Base-by-base conservation (phyloP, 2,329 filamentous ascomycete genomes). In the Ceratocystis diversiconidia region DNA sequence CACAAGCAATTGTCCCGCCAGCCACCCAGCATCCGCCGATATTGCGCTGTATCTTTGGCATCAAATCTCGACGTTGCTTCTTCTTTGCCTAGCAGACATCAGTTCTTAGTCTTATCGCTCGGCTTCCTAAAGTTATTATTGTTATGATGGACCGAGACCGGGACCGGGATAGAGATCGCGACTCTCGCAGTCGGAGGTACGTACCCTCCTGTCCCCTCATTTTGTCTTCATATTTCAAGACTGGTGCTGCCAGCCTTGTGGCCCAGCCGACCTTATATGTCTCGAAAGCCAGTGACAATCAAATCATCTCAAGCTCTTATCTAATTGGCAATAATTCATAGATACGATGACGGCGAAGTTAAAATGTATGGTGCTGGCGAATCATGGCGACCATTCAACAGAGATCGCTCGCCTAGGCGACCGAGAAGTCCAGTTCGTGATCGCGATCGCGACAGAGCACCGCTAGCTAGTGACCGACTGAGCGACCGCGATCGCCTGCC, bases 311-410 rank as follows among this genome's bases (percentile, higher is more conserved):
- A 15, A 36, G 25, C 59, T 59, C 41, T 41, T 19, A 30, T 17
- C 19, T 62, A 41, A 41, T 41, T 48, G 36, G 22, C 25, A 19
- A 50, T 65, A 17, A 57, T 25, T 46, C 44, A 57, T 67, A 84
- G 82, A 72, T 85, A 82, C 70, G 82, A 85, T 69, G 82, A 85
- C 69, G 82, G 82, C 57, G 82, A 85, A 74, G 82, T 85, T 64
- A 80, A 83, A 69, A 77, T 82, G 71, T 85, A 84, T 72, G 82
- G 82, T 63, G 82, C 82, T 12, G 82, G 82, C 67, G 82, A 85
- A 73, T 84, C 81, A 46, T 85, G 83, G 76, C 76, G 82, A 67
- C 82, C 82, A 10, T 84, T 80, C 67, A 82, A 82, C 62, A 74
- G 79, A 64, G 75, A 74, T 66, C 74, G 78, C 65, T 80, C 79